Conservation (phyloP, 441 rosid genomes). For the Geranium incanum region DNA sequence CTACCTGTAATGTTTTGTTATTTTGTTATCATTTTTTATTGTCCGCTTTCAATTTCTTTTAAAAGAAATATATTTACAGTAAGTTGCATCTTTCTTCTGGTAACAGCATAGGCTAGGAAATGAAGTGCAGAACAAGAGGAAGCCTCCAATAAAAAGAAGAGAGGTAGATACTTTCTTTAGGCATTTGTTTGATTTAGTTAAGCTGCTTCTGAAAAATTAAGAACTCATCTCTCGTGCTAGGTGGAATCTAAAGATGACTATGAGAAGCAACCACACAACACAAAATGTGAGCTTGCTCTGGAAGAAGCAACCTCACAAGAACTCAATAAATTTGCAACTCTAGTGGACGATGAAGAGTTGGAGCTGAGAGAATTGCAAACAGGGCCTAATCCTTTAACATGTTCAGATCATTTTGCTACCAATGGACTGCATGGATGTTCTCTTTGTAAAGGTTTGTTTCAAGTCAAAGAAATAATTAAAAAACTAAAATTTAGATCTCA, state of each 20-base stretch:
- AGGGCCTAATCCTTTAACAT: constrained; percentile 46
- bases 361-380: constrained; percentile 75
- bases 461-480: constrained; percentile 12
- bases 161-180: constrained; percentile 38
- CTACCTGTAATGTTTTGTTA: constrained; percentile 26
- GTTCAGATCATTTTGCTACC: constrained; percentile 58
- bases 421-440: constrained; percentile 47
- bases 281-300: constrained; percentile 63
- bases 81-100: constrained; percentile 27
- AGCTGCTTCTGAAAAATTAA: constrained; percentile 12
- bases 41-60: neutral
- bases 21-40: neutral
- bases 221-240: constrained; percentile 38
- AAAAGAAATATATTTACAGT: constrained; percentile 17
- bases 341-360: constrained; percentile 83
- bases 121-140: constrained; percentile 42
- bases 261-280: constrained; percentile 33
- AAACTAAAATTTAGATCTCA: neutral
- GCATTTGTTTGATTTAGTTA: constrained; percentile 19
- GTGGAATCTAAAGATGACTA: constrained; percentile 33
- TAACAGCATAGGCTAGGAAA: constrained; percentile 54
- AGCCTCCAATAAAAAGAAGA: constrained; percentile 36
- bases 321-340: constrained; percentile 34
- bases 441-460: constrained; percentile 71
- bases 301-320: constrained; percentile 37